These are phyloP conservation scores for Centrapalus pauciflorus DNA, from an alignment of 129 eudicot species.

Conservation along the genomic window DNA sequence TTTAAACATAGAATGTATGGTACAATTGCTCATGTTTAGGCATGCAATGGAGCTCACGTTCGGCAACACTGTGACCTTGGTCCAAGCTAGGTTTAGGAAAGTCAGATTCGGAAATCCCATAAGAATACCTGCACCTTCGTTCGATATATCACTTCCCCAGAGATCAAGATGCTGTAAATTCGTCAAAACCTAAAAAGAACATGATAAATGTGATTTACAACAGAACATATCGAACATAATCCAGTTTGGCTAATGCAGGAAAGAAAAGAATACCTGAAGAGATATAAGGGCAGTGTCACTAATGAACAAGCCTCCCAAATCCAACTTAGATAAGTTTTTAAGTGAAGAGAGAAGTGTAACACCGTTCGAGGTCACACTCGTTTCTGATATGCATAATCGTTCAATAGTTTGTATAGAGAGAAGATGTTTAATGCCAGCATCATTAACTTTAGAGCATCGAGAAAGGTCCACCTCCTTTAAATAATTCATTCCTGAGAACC, in stretches of 20 bases:
- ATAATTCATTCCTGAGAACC: conserved; percentile 49
- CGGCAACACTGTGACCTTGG: conserved; percentile 63
- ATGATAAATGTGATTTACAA: not conserved
- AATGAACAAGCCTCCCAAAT: conserved; percentile 84
- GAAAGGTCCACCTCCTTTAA: conserved; percentile 81
- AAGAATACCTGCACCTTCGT: conserved; percentile 49
- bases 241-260: not conserved
- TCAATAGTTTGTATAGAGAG: conserved; percentile 58
- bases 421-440: conserved; percentile 77
- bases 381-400: conserved; percentile 65
- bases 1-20: conserved; percentile 50
- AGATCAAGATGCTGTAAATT: conserved; percentile 77
- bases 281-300: conserved; percentile 58
- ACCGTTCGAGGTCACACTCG: conserved; percentile 74
- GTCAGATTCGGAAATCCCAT: conserved; percentile 47
- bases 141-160: conserved; percentile 84
- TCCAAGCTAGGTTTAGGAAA: conserved; percentile 79
- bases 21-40: conserved; percentile 89
- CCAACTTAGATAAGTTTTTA: conserved; percentile 48
- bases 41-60: conserved; percentile 37
- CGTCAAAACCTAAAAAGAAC: conserved; percentile 50
- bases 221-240: not conserved
- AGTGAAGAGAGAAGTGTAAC: conserved; percentile 61
- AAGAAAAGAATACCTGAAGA: conserved; percentile 56
- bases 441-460: conserved; percentile 76